These are phyloP conservation scores for Lactarius trivialis DNA, from an alignment of 768 basidiomycete species.

Conservation along the genomic window DNA sequence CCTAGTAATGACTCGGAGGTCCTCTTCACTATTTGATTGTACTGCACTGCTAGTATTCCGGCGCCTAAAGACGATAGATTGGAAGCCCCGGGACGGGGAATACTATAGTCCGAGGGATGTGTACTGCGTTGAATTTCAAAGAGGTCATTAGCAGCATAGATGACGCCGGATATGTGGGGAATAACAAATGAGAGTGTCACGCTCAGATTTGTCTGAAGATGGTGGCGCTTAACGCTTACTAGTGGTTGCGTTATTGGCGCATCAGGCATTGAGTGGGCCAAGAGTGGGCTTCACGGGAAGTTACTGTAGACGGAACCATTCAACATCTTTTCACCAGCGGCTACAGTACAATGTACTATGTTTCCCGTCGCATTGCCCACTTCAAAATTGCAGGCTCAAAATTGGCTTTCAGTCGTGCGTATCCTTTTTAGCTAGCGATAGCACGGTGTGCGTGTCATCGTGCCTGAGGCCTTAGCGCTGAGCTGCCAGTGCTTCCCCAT, in stretches of 20 bases:
- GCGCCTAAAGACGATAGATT: background rate
- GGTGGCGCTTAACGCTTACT: background rate
- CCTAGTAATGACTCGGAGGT: background rate
- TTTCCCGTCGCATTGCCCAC: background rate
- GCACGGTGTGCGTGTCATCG: background rate
- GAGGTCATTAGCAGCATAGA: too few relatives aligned
- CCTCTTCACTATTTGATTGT: background rate
- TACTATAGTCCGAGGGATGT: background rate
- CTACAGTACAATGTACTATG: conserved; percentile 10
- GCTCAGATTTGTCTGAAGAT: too few relatives aligned
- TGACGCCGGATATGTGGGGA: too few relatives aligned
- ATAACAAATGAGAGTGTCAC: too few relatives aligned
- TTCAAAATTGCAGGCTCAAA: conserved; percentile 3
- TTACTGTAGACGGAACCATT: background rate
- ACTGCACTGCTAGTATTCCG: background rate
- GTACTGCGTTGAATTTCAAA: background rate
- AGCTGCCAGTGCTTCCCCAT: background rate
- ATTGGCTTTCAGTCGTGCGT: conserved; percentile 14
- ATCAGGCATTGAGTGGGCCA: too few relatives aligned
- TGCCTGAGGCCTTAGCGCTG: too few relatives aligned
- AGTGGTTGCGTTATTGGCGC: background rate
- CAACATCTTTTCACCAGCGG: background rate
- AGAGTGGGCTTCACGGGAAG: background rate
- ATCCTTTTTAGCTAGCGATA: too few relatives aligned
- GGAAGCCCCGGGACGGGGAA: too few relatives aligned